Evolutionary conservation across 2,329 filamentous ascomycete species (phyloP).

Genomic region (Orbilia brochopaga): DNA sequence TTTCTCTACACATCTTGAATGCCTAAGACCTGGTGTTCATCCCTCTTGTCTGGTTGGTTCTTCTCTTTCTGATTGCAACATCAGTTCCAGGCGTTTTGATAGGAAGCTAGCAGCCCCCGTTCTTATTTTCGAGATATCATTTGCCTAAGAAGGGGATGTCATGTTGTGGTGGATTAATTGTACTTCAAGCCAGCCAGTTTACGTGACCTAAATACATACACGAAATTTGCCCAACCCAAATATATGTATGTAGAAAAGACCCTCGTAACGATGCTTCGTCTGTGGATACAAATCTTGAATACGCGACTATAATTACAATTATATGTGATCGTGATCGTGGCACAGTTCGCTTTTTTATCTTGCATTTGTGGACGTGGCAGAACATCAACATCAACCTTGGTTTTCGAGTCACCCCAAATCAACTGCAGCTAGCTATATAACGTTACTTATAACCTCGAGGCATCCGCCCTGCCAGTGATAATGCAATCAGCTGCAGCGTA

Average conservation of each 20-base stretch:
- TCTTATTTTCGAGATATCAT: not conserved
- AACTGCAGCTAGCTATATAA: not conserved
- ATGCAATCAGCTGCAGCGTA: too few species aligned
- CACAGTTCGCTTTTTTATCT: too few species aligned
- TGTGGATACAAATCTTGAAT: too few species aligned
- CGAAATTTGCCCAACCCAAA: too few species aligned
- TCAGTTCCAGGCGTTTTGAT: constrained; percentile 4
- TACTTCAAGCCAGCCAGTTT: not conserved
- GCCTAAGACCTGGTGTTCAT: not conserved
- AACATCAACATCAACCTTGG: not conserved
- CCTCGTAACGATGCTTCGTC: too few species aligned
- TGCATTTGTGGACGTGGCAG: too few species aligned
- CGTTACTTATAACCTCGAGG: not conserved
- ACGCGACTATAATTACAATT: too few species aligned
- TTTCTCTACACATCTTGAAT: not conserved
- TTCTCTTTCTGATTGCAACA: not conserved
- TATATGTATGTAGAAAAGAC: too few species aligned
- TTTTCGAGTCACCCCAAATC: not conserved
- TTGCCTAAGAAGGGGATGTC: not conserved
- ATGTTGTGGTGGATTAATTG: not conserved
- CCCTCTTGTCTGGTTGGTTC: not conserved
- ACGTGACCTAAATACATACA: not conserved
- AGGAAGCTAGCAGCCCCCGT: not conserved
- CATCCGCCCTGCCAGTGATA: not conserved
- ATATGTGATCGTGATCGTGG: too few species aligned